A percentile compares a stretch with the other conserved stretches of the same genome.
phyloP scores from a whole-genome alignment of 441 rosid genomes.

The Rhodomyrtus psidioides region DNA sequence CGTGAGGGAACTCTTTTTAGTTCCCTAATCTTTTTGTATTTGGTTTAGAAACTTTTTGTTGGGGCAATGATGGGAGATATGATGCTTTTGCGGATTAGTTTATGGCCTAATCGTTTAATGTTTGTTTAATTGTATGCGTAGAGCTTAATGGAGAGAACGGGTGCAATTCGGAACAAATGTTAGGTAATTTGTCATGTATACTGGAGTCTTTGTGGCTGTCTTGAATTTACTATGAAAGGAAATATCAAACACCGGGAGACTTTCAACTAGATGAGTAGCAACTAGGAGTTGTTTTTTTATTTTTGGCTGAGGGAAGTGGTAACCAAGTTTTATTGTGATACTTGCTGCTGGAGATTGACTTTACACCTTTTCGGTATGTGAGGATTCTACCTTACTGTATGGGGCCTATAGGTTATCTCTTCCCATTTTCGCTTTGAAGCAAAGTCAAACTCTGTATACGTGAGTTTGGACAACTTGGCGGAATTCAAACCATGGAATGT shows the following conservation, averaged over 20 bases:
- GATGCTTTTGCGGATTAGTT: background rate
- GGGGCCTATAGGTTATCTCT: background rate
- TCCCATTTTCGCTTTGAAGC: background rate
- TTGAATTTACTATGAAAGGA: background rate
- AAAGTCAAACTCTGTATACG: background rate
- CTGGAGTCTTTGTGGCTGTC: background rate
- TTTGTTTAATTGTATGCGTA: background rate
- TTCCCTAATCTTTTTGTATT: background rate
- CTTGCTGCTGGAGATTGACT: background rate
- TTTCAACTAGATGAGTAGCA: background rate
- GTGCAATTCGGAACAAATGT: background rate
- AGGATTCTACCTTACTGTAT: background rate
- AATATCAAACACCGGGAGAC: background rate
- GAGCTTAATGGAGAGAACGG: background rate
- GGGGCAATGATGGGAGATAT: background rate
- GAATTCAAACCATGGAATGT: constrained; percentile 69
- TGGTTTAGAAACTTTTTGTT: background rate
- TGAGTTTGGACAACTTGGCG: constrained; percentile 27
- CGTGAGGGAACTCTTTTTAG: background rate
- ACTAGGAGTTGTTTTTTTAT: background rate
- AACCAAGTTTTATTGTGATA: background rate
- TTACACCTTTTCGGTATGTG: background rate
- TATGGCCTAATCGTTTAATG: background rate
- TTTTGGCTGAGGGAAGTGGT: background rate
- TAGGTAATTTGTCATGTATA: background rate